Base-by-base conservation (phyloP, 148 eudicot species). In the Nyssa sinensis region DNA sequence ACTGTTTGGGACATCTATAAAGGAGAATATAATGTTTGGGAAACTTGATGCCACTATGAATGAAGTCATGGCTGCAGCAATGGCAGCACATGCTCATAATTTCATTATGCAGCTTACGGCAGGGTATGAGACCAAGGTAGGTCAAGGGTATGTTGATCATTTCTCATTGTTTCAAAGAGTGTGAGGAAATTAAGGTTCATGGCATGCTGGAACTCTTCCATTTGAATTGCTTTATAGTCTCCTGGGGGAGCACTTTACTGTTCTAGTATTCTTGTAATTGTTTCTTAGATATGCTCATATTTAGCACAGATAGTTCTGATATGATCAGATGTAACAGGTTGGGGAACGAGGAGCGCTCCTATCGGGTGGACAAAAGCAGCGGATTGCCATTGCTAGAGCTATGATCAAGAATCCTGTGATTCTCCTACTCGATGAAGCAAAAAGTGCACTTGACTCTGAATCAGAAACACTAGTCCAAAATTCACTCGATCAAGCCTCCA, bases 311-410 rank as follows among this genome's bases (percentile, higher is more conserved):
- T 66, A 28, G 35, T 29, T 23, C 16, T 65, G 13, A 33, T 65
- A 4, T 35, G 47, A 66, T 25, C 11, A 19, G 29, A 65, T 69
- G 71, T 31, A 39, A 65, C 64, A 94, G 98, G 83, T 94, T 82
- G 98, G 98, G 53, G 98, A 94, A 78, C 76, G 92, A 69, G 98
- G 97, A 69, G 86, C 91, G 9, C 90, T 94, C 6, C 61, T 92
- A 71, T 94, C 98, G 28, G 98, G 98, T 0, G 98, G 98, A 24
- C 98, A 94, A 69, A 94, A 94, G 88, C 98, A 94, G 70, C 58
- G 98, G 63, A 94, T 94, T 9, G 93, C 98, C 34, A 94, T 94
- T 14, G 93, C 98, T 23, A 84, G 98, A 67, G 98, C 98, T 32
- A 86, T 90, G 12, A 87, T 94, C 64, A 90, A 87, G 77, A 92